Base-by-base conservation (phyloP, 2,329 filamentous ascomycete species). In the Sclerotinia spermophila region DNA sequence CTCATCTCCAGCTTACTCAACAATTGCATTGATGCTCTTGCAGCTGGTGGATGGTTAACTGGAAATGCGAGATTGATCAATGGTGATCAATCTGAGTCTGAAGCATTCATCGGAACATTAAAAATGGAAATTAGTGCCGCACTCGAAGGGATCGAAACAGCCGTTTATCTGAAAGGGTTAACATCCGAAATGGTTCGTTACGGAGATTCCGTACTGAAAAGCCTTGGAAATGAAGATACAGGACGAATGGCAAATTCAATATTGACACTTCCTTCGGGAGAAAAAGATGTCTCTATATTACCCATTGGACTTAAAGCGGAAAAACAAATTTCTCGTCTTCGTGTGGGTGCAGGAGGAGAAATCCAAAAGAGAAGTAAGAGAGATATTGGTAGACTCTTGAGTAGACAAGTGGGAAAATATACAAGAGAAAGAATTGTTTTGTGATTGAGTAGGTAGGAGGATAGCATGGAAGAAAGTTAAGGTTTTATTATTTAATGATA, bases 391-490 rank as follows among this genome's bases (percentile, higher is more conserved):
- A 88, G 92, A 80, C 82, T 96, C 79, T 88, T 91, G 78, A 93
- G 91, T 78, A 91, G 92, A 82, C 90, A 90, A 79, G 90, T 94
- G 73, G 92, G 91, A 70, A 88, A 90, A 75, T 97, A 97, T 82
- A 93, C 92, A 61, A 86, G 95, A 74, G 93, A 97, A 82, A 88
- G 89, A 81, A 89, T 97, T 76, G 81, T 86, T 67, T 83, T 93
- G 76, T 93, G 85, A 82, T 35, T n/a, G n/a, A n/a, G n/a, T n/a
- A n/a, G 27, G 48, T 27, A 27, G 15, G 2, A 53, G n/a, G 27
- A 27, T 53, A 17, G n/a, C 13, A 53, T 53, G 27, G 48, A 53
- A 53, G 48, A 53, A n/a, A n/a, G n/a, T 53, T n/a, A 30, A 60
- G 56, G 27, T 2, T 67, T 35, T 45, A 61, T 42, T 38, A 33